phyloP scores from a whole-genome alignment of 306 rosid species.

The Dalbergia cultrata region DNA sequence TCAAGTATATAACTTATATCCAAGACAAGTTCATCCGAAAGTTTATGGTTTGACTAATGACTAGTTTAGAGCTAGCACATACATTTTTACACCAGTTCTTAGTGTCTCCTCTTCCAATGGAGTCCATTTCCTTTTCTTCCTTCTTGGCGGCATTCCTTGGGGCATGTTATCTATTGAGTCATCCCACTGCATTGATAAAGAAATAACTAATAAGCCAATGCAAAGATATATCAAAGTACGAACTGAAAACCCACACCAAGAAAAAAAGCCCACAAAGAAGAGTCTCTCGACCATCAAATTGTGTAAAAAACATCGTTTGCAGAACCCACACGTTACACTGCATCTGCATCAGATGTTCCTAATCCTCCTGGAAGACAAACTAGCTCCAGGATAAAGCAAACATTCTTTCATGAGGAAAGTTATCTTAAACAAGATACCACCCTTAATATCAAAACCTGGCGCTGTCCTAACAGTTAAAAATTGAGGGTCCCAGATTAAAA shows the following conservation, averaged over 20 bases:
- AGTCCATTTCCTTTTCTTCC: conserved; percentile 77
- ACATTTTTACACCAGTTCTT: conserved; percentile 71
- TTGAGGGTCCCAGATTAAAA: conserved; percentile 31
- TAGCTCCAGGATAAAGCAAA: conserved; percentile 15
- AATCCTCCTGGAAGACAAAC: conserved; percentile 29
- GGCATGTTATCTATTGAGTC: conserved; percentile 67
- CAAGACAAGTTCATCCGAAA: conserved; percentile 26
- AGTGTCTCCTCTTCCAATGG: conserved; percentile 78
- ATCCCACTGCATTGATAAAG: conserved; percentile 67
- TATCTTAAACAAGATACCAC: conserved; percentile 18
- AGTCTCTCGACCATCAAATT: conserved; percentile 29
- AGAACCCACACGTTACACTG: conserved; percentile 31
- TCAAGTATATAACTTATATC: conserved; percentile 10
- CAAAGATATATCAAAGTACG: conserved; percentile 24
- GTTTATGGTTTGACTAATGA: conserved; percentile 24
- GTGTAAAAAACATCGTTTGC: background rate
- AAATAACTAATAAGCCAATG: conserved; percentile 11
- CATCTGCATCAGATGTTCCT: conserved; percentile 10
- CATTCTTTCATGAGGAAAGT: background rate
- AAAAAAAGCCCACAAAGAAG: background rate
- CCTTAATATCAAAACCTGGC: background rate
- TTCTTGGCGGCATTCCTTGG: conserved; percentile 46
- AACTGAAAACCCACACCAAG: conserved; percentile 9
- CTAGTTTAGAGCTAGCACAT: conserved; percentile 46
- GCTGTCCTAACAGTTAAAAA: conserved; percentile 29